These are phyloP conservation scores for Paramecium primaurelia DNA, from an alignment of 73 alveolate species.

Conservation along the genomic window DNA sequence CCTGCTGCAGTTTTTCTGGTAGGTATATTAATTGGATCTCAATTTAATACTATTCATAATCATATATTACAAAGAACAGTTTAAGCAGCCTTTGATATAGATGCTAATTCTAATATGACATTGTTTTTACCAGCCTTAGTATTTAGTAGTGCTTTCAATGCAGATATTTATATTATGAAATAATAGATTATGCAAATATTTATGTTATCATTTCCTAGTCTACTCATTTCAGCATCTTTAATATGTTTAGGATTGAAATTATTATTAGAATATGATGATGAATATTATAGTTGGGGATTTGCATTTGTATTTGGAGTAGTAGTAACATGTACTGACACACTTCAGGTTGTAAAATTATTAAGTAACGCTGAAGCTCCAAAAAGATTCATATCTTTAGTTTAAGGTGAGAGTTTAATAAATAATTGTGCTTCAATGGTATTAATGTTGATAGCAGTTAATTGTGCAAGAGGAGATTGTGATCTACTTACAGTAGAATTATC, in stretches of 20 bases:
- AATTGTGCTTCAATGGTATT: constrained; percentile 75
- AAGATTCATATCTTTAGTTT: constrained; percentile 66
- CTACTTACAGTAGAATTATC: constrained; percentile 2
- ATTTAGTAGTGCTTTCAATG: constrained; percentile 58
- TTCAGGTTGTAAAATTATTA: constrained; percentile 69
- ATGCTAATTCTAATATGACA: constrained; percentile 36
- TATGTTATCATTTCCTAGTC: constrained; percentile 52
- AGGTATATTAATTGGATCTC: constrained; percentile 53
- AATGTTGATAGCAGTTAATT: constrained; percentile 59
- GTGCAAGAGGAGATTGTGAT: constrained; percentile 33
- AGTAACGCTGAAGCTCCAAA: constrained; percentile 74
- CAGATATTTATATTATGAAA: constrained; percentile 63
- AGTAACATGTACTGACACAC: constrained; percentile 76
- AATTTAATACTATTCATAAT: constrained; percentile 19
- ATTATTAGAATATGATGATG: constrained; percentile 61
- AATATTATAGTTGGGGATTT: constrained; percentile 68
- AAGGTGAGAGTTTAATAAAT: constrained; percentile 73
- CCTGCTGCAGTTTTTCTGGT: constrained; percentile 51
- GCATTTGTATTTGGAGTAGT: constrained; percentile 74
- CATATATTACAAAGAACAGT: not conserved
- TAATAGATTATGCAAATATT: constrained; percentile 54
- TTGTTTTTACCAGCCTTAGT: constrained; percentile 58
- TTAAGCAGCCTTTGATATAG: not conserved
- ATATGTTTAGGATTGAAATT: constrained; percentile 43
- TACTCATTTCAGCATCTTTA: constrained; percentile 57